Base-by-base conservation (phyloP, 208 protist species). In the Acanthamoeba healyi region DNA sequence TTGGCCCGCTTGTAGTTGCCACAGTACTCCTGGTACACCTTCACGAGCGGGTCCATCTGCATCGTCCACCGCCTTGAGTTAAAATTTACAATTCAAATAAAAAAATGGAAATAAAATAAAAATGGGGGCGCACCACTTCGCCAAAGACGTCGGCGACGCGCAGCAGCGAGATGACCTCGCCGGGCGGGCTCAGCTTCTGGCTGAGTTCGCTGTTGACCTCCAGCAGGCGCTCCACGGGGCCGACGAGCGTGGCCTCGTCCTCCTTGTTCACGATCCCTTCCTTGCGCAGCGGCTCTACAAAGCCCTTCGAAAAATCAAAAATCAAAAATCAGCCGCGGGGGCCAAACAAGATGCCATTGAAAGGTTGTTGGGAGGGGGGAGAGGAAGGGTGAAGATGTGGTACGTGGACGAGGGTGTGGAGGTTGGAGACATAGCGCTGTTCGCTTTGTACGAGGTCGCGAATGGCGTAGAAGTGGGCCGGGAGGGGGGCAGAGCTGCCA, bases 1-100 rank as follows among this genome's bases (percentile, higher is more conserved):
- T 81, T 81, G 38, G 70, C 70, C 22, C 70, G 70, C 70, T 81
- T 81, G 70, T 81, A 81, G n/a, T 81, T n/a, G 38, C 19, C 32
- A 15, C 70, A 81, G 38, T 81, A 81, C 38, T 81, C 70, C 32
- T 49, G 19, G 24, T 81, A 81, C 22, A 81, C 70, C 32, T 40
- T 40, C 24, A 51, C 12, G 38, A 81, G 26, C 10, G 70, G 10
- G 7, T 81, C 70, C 70, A 81, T 81, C 70, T 81, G 26, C n/a
- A n/a, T 65, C 26, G 58, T 65, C 29, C 19, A 15, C n/a, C 58
- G 3, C n/a, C 19, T 2, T 0, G n/a, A 15, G 29, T 67, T 14
- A 70, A 70, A 70, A 70, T 36, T 34, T 38, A 10, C 22, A 29
- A 29, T 65, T 65, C 34, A 65, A 34, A 61, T 26, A 24, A 61